Conservation (phyloP, 1,139 yeast genomes). For the Kodamaea ohmeri region DNA sequence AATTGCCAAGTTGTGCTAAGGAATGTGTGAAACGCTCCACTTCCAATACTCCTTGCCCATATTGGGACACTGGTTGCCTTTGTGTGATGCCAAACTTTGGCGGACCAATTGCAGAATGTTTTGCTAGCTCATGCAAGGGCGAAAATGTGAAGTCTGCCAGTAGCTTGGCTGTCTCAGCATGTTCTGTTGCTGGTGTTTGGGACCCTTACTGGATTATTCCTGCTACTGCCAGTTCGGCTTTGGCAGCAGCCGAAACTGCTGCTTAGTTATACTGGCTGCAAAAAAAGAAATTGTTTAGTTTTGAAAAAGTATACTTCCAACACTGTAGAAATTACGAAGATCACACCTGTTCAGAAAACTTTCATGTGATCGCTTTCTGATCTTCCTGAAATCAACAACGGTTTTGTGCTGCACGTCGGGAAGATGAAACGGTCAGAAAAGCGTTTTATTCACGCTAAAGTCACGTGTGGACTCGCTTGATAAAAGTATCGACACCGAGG, state of each 20-base stretch:
- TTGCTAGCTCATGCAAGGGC: slow-evolving; percentile 39
- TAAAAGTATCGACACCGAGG: no score
- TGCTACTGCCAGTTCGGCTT: slow-evolving; percentile 28
- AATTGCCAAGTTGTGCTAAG: slow-evolving; percentile 44
- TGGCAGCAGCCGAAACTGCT: slow-evolving; percentile 20
- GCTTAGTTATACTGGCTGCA: slow-evolving; percentile 3
- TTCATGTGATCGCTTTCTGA: no score
- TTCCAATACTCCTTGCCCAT: slow-evolving; percentile 44
- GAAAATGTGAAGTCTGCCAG: slow-evolving; percentile 37
- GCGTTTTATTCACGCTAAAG: no score
- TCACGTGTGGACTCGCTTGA: no score
- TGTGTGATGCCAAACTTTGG: slow-evolving; percentile 49
- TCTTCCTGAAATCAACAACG: no score
- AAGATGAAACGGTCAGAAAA: no score
- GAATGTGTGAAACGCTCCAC: slow-evolving; percentile 31
- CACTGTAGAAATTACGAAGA: no score
- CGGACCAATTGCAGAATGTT: slow-evolving; percentile 42
- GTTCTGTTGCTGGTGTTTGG: slow-evolving; percentile 42
- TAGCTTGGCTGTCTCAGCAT: slow-evolving; percentile 37
- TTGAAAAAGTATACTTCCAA: no score
- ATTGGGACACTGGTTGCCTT: slow-evolving; percentile 55
- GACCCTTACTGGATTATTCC: slow-evolving; percentile 41
- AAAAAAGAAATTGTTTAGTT: slow-evolving; percentile 29
- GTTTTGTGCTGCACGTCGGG: no score
- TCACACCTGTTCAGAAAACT: no score